Evolutionary conservation across 108 stramenopile genomes (phyloP).

Genomic region (Tribonema minus): DNA sequence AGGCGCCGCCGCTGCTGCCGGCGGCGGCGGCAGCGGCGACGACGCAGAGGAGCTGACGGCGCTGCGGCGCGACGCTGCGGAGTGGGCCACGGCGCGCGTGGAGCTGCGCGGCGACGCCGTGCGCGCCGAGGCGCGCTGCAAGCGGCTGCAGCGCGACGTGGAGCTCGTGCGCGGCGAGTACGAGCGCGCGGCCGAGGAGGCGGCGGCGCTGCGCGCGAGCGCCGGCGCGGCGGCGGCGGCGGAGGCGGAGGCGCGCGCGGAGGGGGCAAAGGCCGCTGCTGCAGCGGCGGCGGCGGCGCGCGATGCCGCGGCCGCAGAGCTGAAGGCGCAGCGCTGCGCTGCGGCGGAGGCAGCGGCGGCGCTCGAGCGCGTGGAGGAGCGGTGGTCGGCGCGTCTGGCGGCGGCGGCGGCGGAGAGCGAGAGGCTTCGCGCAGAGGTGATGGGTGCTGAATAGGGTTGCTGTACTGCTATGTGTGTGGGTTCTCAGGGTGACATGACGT

Average conservation of each 20-base stretch:
- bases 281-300: not conserved
- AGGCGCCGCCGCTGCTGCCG: no score
- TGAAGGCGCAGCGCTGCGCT: not conserved
- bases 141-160: slow-evolving; percentile 40
- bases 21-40: no score
- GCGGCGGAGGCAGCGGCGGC: not conserved
- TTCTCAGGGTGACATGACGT: not conserved
- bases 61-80: no score
- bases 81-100: no score
- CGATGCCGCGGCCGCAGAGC: not conserved
- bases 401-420: not conserved
- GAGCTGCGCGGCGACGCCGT: not conserved
- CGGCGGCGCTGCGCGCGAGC: not conserved
- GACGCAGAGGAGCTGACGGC: no score
- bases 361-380: not conserved
- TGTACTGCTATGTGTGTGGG: not conserved
- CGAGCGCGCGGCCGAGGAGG: slow-evolving; percentile 26
- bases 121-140: slow-evolving; percentile 3
- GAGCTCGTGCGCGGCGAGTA: slow-evolving; percentile 26
- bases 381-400: no score
- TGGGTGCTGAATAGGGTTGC: not conserved
- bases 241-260: not conserved
- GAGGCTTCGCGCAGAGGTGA: not conserved
- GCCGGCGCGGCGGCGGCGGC: slow-evolving; percentile 4
- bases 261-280: not conserved